Evolutionary conservation across 345 rosid species (phyloP), one percentile per base, ranked within the genome.

Genomic region (Anastatica hierochuntica): DNA sequence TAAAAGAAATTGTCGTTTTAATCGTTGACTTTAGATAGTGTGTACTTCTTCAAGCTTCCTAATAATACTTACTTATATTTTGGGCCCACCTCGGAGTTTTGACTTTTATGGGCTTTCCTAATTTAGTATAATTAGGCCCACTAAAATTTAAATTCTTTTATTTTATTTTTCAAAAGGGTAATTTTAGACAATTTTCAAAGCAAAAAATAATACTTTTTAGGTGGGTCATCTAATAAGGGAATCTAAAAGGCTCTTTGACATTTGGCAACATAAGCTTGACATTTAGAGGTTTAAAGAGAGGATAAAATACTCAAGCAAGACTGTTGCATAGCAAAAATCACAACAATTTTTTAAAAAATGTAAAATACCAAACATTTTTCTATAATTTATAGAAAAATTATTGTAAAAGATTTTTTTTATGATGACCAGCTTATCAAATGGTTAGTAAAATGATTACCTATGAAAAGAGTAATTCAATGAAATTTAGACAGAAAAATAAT

Each of bases 261-360:
- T 13, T 37, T 15, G 21, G 26, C 52, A 62, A 53, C 53, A 44
- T 15, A 46, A 49, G 52, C 10, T 36, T 43, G 59, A 43, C 59
- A 52, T 43, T 35, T 51, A 38, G 19, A 23, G 3, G 5, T 21
- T 38, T 17, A 19, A 19, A 37, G 26, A 45, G 46, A 16, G 31
- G 60, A 31, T 10, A 46, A 54, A 27, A 30, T 60, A 44, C 37
- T 43, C 53, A 29, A 53, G 53, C 49, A 41, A 54, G 43, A 47
- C 62, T 49, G 46, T 63, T 63, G 62, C 56, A 20, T 20, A 54
- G 36, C 62, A 39, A 40, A 63, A 14, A 5, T 7, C 7, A 40
- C 48, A 46, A 53, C 17, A n/a, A n/a, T n/a, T n/a, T n/a, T n/a
- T n/a, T n/a, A n/a, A n/a, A n/a, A n/a, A n/a, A n/a, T n/a, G n/a